Evolutionary conservation across 768 basidiomycete genomes (phyloP), one percentile per base, ranked within the genome.

Genomic region (Phaffia australis): DNA sequence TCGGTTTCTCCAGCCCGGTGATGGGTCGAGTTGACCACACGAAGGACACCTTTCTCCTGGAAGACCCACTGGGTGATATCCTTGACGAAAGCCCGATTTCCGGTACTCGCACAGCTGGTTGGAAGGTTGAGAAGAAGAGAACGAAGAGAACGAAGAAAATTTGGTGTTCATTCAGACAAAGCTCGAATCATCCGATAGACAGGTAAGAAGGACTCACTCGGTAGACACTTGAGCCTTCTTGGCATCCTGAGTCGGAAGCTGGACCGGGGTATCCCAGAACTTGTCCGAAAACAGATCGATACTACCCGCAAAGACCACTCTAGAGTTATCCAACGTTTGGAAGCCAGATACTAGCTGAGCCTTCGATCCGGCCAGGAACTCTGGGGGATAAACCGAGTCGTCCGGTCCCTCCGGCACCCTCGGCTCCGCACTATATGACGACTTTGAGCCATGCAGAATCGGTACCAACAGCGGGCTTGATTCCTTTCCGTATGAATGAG

Each of bases 31-130:
- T 69, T 70, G 69, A 89, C 86, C 65, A 97, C 85, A 29, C 89
- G 85, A 58, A 94, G 79, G 1, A 88, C 87, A 16, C 84, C 80
- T 1, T 82, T 81, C 75, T 95, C 88, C 71, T 90, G 87, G 85
- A 98, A 94, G 0, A 86, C 83, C 94, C 94, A 99, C 6, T 83
- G 81, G 3, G 85, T 82, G 52, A 98, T 76, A 70, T 94, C 90
- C 58, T 80, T 78, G 2, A 80, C 82, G 69, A 95, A 86, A 64
- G 83, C 83, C 8, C 79, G 77, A 74, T 99, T 99, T 21, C 87
- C 89, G 1, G 86, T 83, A 61, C 81, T 78, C 23, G 80, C 78
- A 11, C 84, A 84, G 54, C 85, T 85, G 69, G 9, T 64, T n/a
- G n/a, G n/a, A n/a, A n/a, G n/a, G n/a, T n/a, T n/a, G n/a, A n/a